Conservation (phyloP, 1,139 yeast species). For the Diutina siamensis region DNA sequence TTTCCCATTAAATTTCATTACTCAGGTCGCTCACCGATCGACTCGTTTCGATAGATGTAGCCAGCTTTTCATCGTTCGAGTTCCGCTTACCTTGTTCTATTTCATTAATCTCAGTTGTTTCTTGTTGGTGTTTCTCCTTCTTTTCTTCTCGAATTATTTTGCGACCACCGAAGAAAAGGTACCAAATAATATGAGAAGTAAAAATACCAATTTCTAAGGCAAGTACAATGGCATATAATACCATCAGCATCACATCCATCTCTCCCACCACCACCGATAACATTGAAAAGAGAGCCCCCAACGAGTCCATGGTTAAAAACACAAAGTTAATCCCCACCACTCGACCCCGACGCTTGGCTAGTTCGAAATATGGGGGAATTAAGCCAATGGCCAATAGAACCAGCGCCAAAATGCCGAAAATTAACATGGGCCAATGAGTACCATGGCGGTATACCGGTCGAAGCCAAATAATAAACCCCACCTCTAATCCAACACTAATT, state of each 20-base stretch:
- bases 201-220: slow-evolving; percentile 71
- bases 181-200: slow-evolving; percentile 61
- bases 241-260: slow-evolving; percentile 68
- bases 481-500: slow-evolving; percentile 48
- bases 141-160: not conserved
- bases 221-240: slow-evolving; percentile 62
- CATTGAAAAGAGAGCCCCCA: slow-evolving; percentile 73
- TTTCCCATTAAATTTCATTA: no score
- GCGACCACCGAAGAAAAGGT: slow-evolving; percentile 17
- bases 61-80: no score
- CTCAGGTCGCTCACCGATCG: no score
- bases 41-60: no score
- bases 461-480: slow-evolving; percentile 63
- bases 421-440: slow-evolving; percentile 62
- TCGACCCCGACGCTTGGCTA: slow-evolving; percentile 66
- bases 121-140: not conserved
- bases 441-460: slow-evolving; percentile 52
- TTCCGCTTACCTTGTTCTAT: no score
- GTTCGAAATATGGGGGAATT: slow-evolving; percentile 80
- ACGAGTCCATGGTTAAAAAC: slow-evolving; percentile 65
- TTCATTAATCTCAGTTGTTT: no score
- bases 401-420: slow-evolving; percentile 74
- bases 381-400: slow-evolving; percentile 66
- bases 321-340: slow-evolving; percentile 83
- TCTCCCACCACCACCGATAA: slow-evolving; percentile 48